Evolutionary conservation across 345 rosid species (phyloP), one percentile per base, ranked within the genome.

Genomic region (Eucalyptus guilfoylei): DNA sequence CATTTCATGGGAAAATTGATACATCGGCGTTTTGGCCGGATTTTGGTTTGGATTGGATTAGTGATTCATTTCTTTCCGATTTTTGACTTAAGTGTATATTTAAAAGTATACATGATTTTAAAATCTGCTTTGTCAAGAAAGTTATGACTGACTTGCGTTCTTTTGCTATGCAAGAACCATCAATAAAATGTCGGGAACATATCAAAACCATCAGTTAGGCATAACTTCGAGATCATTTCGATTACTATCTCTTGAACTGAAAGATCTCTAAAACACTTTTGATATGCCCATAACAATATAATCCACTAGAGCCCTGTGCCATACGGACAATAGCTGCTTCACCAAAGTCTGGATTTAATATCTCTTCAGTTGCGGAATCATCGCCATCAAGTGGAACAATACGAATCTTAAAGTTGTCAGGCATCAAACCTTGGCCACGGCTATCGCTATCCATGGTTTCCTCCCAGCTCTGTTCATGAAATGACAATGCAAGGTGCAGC

Each of bases 221-320:
- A 97, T 7, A 97, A 93, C 93, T 92, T 96, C 86, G n/a, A 37
- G 88, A 96, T 97, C 98, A 96, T 96, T 89, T 94, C 95, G 80
- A 96, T 96, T 89, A 96, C 93, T 92, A 97, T 95, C 90, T 94
- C 99, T 89, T 96, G 99, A 88, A 97, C 95, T 5, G 97, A 93
- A 67, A 94, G 94, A 92, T 97, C 97, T 13, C 97, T 96, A 2
- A 97, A 92, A 94, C 95, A 92, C 93, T 96, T 97, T 91, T 97
- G 98, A 92, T 96, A 97, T 52, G 98, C 99, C 87, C 98, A 93
- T 89, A 96, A 88, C 54, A 96, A 89, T 89, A 97, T 94, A 89
- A 97, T 97, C 99, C 99, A 97, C 99, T 98, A 97, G 88, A 96
- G 89, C 88, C 99, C 99, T 95, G 99, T 55, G 96, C 99, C 91